Conservation (phyloP, 495 filamentous ascomycete genomes). For the Penicillium odoratum region DNA sequence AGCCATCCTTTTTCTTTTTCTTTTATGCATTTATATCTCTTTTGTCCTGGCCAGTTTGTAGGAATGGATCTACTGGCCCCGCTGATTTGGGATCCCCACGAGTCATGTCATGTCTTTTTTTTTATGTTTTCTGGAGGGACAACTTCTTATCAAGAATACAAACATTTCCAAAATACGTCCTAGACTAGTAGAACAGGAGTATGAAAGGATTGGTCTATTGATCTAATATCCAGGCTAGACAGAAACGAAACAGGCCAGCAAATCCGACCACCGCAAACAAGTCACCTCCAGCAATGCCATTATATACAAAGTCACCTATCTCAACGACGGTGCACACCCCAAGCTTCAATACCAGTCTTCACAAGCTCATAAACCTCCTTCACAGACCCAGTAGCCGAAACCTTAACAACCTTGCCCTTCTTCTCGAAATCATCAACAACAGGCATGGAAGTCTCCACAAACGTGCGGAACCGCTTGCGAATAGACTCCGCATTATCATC, state of each 20-base stretch:
- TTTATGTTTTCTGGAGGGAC: conserved; percentile 30
- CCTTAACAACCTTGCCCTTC: conserved; percentile 74
- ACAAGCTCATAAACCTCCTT: conserved; percentile 77
- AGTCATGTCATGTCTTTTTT: conserved; percentile 39
- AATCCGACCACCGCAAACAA: background rate
- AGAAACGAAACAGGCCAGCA: background rate
- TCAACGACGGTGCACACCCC: conserved; percentile 41
- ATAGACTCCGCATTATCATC: conserved; percentile 97
- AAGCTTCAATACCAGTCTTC: conserved; percentile 50
- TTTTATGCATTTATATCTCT: conserved; percentile 26
- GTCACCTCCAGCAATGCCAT: background rate
- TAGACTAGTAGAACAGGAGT: background rate
- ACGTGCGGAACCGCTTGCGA: conserved; percentile 90
- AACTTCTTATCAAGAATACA: conserved; percentile 24
- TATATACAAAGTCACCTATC: conserved; percentile 12
- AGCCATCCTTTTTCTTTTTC: conserved; percentile 16
- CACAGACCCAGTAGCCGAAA: conserved; percentile 64
- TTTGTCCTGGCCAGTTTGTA: conserved; percentile 27
- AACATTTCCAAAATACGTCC: conserved; percentile 19
- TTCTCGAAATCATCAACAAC: conserved; percentile 83
- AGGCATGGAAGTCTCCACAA: conserved; percentile 94
- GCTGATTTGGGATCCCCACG: conserved; percentile 37
- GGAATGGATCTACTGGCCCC: conserved; percentile 27
- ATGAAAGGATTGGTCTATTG: background rate
- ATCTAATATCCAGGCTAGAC: background rate